Percentiles rank a stretch among this genome's conserved stretches.
Evolutionary conservation across 352 stramenopile genomes (phyloP).

Genomic region (Globisporangium radiosum): DNA sequence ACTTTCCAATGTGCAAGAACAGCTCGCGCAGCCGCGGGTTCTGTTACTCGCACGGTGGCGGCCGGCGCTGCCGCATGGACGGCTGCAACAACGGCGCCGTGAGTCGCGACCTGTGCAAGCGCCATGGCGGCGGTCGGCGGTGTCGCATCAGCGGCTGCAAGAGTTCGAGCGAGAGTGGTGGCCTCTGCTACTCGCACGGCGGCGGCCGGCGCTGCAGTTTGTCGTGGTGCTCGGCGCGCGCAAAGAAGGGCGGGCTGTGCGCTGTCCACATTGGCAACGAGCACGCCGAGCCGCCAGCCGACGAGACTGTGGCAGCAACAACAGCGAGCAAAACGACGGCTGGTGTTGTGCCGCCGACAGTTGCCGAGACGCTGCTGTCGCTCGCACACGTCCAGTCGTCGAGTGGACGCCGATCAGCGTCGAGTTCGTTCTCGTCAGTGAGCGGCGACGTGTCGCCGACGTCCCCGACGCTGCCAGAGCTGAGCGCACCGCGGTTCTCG

Average conservation of each 20-base stretch:
- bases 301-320: not conserved
- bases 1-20: conserved; percentile 84
- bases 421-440: not conserved
- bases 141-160: conserved; percentile 65
- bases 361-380: conserved; percentile 62
- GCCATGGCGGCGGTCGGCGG: conserved; percentile 61
- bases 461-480: conserved; percentile 12
- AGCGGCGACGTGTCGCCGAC: conserved; percentile 1
- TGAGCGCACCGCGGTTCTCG: conserved; percentile 13
- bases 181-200: conserved; percentile 72
- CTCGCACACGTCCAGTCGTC: conserved; percentile 33
- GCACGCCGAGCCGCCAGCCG: conserved; percentile 15
- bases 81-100: conserved; percentile 67
- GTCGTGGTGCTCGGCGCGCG: conserved; percentile 59
- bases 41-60: conserved; percentile 73
- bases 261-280: conserved; percentile 39
- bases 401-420: not conserved
- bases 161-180: conserved; percentile 65
- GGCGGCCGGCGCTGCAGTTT: conserved; percentile 61
- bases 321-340: not conserved
- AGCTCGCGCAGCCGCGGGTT: conserved; percentile 69
- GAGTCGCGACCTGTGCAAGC: conserved; percentile 78
- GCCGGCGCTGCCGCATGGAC: conserved; percentile 54
- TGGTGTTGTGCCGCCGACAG: conserved; percentile 25
- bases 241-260: conserved; percentile 73